Percentiles rank a stretch among this genome's conserved stretches.
phyloP scores from a whole-genome alignment of 352 stramenopile genomes.

The Halophytophthora polymorphica region DNA sequence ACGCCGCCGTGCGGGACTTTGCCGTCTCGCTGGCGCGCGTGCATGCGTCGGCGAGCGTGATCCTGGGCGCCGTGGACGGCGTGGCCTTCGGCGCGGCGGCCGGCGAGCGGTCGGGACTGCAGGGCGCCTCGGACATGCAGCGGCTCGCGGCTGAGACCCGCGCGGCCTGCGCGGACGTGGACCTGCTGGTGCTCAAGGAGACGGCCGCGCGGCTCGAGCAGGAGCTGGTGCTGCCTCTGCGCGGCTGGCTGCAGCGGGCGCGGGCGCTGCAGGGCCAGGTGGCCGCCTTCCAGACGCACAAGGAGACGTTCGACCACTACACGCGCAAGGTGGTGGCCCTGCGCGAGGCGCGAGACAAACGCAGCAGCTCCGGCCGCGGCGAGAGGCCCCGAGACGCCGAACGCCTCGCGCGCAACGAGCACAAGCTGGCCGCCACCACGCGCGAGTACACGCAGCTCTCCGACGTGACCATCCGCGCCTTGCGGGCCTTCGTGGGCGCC shows the following conservation, averaged over 20 bases:
- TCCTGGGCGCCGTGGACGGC: conserved; percentile 54
- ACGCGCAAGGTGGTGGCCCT: conserved; percentile 66
- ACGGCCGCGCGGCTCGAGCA: conserved; percentile 50
- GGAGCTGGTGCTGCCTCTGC: conserved; percentile 52
- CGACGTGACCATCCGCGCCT: conserved; percentile 50
- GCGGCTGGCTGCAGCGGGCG: conserved; percentile 54
- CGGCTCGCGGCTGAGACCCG: conserved; percentile 57
- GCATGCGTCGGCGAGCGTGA: conserved; percentile 48
- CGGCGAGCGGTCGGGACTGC: conserved; percentile 15
- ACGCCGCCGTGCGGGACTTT: conserved; percentile 53
- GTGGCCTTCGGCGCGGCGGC: conserved; percentile 28
- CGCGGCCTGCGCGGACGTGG: conserved; percentile 52
- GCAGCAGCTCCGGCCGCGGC: conserved; percentile 33
- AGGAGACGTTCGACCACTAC: conserved; percentile 78
- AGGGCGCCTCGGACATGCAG: conserved; percentile 58
- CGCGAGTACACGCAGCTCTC: conserved; percentile 66
- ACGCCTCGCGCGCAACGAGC: conserved; percentile 78
- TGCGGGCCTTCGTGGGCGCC: conserved; percentile 59
- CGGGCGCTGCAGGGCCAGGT: conserved; percentile 43
- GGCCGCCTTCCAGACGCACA: conserved; percentile 54
- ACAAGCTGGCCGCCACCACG: conserved; percentile 67
- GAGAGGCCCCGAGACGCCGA: conserved; percentile 79
- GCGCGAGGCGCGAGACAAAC: conserved; percentile 65
- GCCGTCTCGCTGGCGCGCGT: conserved; percentile 55
- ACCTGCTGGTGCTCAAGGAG: conserved; percentile 56